Evolutionary conservation across 345 rosid species (phyloP).

Genomic region (Sisymbrium irio): DNA sequence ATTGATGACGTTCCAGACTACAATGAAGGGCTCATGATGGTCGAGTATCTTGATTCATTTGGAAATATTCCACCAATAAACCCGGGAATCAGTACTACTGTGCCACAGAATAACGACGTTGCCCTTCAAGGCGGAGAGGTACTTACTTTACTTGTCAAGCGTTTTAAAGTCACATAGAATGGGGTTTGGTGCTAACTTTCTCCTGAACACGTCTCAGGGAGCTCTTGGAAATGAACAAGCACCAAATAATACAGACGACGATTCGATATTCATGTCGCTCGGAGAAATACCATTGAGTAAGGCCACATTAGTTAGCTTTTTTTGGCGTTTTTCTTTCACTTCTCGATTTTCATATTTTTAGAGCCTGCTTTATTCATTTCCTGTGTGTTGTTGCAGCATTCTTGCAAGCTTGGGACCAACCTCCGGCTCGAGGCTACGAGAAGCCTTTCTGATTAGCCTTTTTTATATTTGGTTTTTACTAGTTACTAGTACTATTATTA

Average conservation of each 20-base stretch:
- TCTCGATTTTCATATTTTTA: background rate
- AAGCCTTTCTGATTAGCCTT: slow-evolving; percentile 62
- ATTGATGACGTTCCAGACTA: slow-evolving; percentile 61
- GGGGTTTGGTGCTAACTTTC: slow-evolving; percentile 2
- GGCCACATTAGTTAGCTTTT: slow-evolving; percentile 16
- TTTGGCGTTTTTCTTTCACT: background rate
- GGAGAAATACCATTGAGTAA: slow-evolving; percentile 94
- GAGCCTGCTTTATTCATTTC: background rate
- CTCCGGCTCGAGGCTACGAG: slow-evolving; percentile 61
- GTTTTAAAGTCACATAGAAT: background rate
- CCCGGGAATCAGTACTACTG: slow-evolving; percentile 38
- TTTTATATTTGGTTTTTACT: background rate
- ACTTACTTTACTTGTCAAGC: slow-evolving; percentile 28
- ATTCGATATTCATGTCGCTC: slow-evolving; percentile 90
- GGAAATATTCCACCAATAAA: slow-evolving; percentile 53
- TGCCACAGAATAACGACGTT: slow-evolving; percentile 43
- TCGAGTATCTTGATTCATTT: slow-evolving; percentile 65
- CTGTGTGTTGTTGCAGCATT: slow-evolving; percentile 50
- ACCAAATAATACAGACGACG: slow-evolving; percentile 54
- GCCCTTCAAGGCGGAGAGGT: slow-evolving; percentile 74
- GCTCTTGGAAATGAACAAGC: slow-evolving; percentile 28
- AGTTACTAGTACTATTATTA: background rate
- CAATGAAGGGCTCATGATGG: slow-evolving; percentile 72
- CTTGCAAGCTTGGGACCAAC: slow-evolving; percentile 80
- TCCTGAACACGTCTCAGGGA: slow-evolving; percentile 22